phyloP scores from a whole-genome alignment of 2,329 filamentous ascomycete species.

The Apiospora hydei region DNA sequence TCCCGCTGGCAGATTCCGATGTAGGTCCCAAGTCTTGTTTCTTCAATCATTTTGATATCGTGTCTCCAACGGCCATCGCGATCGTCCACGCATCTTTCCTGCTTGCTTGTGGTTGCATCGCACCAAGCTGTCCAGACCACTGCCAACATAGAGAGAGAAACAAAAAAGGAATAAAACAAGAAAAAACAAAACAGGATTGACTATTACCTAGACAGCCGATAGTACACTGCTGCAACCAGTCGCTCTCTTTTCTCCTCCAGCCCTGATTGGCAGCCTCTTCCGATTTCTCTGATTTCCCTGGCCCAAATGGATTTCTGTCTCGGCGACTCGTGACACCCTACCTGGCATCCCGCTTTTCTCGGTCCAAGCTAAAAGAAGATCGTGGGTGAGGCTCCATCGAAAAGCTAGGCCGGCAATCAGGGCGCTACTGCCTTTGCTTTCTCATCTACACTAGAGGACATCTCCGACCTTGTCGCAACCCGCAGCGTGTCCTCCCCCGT shows the following conservation, averaged over 20 bases:
- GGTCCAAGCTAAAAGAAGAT: slow-evolving; percentile 20
- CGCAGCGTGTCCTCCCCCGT: background rate
- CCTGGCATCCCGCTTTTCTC: slow-evolving; percentile 12
- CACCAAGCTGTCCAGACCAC: background rate
- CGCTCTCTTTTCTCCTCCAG: background rate
- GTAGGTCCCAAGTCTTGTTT: slow-evolving; percentile 15
- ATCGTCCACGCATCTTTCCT: slow-evolving; percentile 10
- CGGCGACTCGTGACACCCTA: slow-evolving; percentile 2
- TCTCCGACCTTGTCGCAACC: slow-evolving; percentile 18
- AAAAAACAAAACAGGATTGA: background rate
- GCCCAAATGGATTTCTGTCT: slow-evolving; percentile 17
- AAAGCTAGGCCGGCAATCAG: slow-evolving; percentile 15
- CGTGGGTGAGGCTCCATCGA: slow-evolving; percentile 20
- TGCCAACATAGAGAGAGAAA: background rate
- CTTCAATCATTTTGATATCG: slow-evolving; percentile 8
- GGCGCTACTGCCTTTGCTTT: slow-evolving; percentile 10
- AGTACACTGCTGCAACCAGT: background rate
- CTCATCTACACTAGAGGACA: slow-evolving; percentile 1
- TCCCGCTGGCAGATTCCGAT: slow-evolving; percentile 1
- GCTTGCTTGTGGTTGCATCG: slow-evolving; percentile 5
- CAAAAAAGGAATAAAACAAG: background rate
- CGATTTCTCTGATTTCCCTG: background rate
- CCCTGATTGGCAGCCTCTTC: background rate
- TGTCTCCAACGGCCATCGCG: slow-evolving; percentile 18
- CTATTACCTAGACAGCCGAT: background rate